Conservation (phyloP, 306 rosid genomes). For the Cicer arietinum region DNA sequence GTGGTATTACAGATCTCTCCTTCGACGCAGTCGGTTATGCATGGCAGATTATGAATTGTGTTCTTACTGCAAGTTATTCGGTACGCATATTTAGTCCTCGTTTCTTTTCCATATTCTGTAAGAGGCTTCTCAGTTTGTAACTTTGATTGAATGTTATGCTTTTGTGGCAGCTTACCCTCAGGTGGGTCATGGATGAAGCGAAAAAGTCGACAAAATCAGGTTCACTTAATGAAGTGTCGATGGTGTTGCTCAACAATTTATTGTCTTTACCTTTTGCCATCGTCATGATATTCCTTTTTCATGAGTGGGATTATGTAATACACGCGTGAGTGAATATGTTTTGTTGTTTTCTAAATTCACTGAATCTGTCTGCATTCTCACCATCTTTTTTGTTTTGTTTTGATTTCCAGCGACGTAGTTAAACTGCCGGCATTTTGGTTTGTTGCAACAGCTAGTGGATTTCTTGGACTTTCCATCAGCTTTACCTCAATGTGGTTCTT, state of each 20-base stretch:
- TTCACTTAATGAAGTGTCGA: conserved; percentile 86
- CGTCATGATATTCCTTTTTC: conserved; percentile 63
- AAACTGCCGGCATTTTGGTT: conserved; percentile 78
- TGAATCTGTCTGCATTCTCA: conserved; percentile 29
- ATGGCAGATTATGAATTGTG: conserved; percentile 82
- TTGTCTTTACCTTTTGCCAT: conserved; percentile 81
- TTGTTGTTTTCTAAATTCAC: conserved; percentile 28
- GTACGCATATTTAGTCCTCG: conserved; percentile 51
- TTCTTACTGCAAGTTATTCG: conserved; percentile 85
- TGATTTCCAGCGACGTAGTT: conserved; percentile 65
- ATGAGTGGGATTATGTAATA: conserved; percentile 79
- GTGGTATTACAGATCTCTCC: conserved; percentile 88
- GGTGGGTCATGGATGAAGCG: conserved; percentile 89
- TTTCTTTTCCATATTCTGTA: conserved; percentile 15
- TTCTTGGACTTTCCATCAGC: conserved; percentile 90
- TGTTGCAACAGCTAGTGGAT: conserved; percentile 80
- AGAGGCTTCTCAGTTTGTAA: conserved; percentile 11
- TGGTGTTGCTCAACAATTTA: conserved; percentile 89
- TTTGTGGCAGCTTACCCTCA: conserved; percentile 68
- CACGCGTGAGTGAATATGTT: conserved; percentile 65
- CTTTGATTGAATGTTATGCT: conserved; percentile 21
- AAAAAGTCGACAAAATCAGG: conserved; percentile 76
- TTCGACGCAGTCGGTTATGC: conserved; percentile 74
- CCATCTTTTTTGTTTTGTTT: conserved; percentile 29
- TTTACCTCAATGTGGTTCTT: conserved; percentile 96